phyloP scores from a whole-genome alignment of 176 grass and related monocot species.

The sorghum (Sorghum bicolor) region Sorghum_bicolor_NCBIv3 NC_012870.2:31007001-31007500 shows the following conservation, averaged over 20 bases:
- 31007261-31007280: neutral
- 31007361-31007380: neutral
- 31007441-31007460: conserved; percentile 85
- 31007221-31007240: neutral
- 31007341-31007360: too few relatives aligned
- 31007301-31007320: too few relatives aligned
- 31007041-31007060: neutral
- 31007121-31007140: neutral
- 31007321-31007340: too few relatives aligned
- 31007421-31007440: conserved; percentile 94
- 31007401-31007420: conserved; percentile 96
- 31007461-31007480: conserved; percentile 66
- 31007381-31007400: conserved; percentile 56
- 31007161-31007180: conserved; percentile 1
- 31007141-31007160: conserved; percentile 1
- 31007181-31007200: neutral
- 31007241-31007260: neutral
- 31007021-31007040: neutral
- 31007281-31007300: neutral
- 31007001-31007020: neutral
- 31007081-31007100: neutral
- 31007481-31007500: conserved; percentile 63
- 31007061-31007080: neutral
- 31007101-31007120: neutral
- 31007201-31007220: neutral